Base-by-base conservation (phyloP, 1,284 basidiomycete species). In the Vanrija sp. region DNA sequence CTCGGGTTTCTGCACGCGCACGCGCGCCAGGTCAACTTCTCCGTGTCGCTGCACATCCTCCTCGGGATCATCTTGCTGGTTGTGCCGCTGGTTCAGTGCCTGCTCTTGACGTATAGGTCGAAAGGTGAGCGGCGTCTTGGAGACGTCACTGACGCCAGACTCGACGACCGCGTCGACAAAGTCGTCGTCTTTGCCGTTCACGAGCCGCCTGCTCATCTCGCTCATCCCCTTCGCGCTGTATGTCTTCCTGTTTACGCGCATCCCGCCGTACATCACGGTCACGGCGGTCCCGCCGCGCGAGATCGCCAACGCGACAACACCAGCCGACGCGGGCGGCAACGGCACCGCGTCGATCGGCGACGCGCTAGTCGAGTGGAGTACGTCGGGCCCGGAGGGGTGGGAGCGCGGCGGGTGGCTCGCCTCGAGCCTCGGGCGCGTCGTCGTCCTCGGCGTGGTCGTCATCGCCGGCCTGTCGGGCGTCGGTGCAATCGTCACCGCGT, bases 401-500 rank as follows among this genome's bases (percentile, higher is more conserved):
- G 67, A 70, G 47, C 55, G 65, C 8, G 65, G 67, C 19, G 72
- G 72, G 6, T 74, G 73, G 73, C 63, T 75, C 2, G 69, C 69
- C n/a, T 64, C 71, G 4, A 64, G 56, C n/a, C 52, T 76, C 22
- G 74, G 74, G 6, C 45, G 75, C 23, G 68, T 76, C 0, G 67
- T 75, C 1, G 75, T 75, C 4, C 61, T 74, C 15, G 75, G 75
- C 14, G 65, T 76, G 14, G 57, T 76, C 8, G 63, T 72, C 3
- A 59, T 77, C n/a, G 74, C 69, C 7, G 64, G 59, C n/a, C 60
- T 77, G 6, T 73, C 71, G 8, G 75, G 75, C 4, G 66, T 73
- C 25, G 73, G 73, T 20, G 74, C 74, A 5, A 68, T 74, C 1
- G 49, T 69, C 24, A 72, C 73, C 4, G 70, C 74, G 9, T 73